Evolutionary conservation across 2,329 filamentous ascomycete species (phyloP).

Genomic region (Alternaria consortialis): DNA sequence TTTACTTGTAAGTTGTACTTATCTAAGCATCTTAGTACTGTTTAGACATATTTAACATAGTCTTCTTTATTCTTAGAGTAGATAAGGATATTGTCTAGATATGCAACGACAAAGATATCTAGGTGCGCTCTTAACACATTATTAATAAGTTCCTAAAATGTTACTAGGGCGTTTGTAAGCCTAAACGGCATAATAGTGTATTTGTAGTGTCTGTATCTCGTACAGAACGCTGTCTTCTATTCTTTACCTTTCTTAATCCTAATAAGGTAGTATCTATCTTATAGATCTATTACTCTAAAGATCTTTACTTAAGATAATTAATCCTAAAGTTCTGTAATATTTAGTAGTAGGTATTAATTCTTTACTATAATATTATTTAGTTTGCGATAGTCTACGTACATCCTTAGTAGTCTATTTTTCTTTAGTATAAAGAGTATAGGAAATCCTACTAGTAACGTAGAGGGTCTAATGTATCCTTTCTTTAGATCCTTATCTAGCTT

Average conservation of each 20-base stretch:
- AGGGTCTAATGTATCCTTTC: background rate
- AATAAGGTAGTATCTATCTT: slow-evolving; percentile 14
- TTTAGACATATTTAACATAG: background rate
- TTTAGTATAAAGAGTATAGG: slow-evolving; percentile 10
- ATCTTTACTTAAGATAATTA: slow-evolving; percentile 12
- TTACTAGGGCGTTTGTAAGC: slow-evolving; percentile 5
- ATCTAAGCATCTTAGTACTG: background rate
- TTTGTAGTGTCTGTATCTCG: slow-evolving; percentile 12
- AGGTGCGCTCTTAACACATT: slow-evolving; percentile 3
- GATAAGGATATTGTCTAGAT: background rate
- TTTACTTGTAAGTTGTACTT: background rate
- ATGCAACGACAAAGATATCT: background rate
- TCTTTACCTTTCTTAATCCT: slow-evolving; percentile 14
- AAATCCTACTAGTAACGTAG: slow-evolving; percentile 1
- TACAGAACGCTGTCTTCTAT: slow-evolving; percentile 20
- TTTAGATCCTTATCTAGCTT: background rate
- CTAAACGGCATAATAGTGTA: slow-evolving; percentile 13
- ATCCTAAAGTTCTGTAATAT: slow-evolving; percentile 17
- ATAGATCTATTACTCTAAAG: slow-evolving; percentile 19
- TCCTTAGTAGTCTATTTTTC: slow-evolving; percentile 2
- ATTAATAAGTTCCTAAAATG: slow-evolving; percentile 16
- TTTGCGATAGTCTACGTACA: slow-evolving; percentile 8
- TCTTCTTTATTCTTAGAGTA: background rate
- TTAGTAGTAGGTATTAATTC: slow-evolving; percentile 18
- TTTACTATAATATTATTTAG: slow-evolving; percentile 13